phyloP scores from a whole-genome alignment of 805 yeast species.

The Candida germanica region DNA sequence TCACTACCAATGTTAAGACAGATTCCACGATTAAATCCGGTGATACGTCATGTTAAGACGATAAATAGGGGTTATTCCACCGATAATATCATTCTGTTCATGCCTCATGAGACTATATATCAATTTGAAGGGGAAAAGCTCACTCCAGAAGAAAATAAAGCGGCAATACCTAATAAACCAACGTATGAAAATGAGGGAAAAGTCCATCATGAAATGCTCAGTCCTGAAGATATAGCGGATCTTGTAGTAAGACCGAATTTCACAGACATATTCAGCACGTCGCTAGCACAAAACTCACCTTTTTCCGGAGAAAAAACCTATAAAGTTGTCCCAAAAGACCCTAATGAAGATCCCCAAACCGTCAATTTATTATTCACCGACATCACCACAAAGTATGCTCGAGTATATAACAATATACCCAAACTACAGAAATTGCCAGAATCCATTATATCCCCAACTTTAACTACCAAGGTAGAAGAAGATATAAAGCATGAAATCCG shows the following conservation, averaged over 20 bases:
- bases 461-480: slow-evolving; percentile 6
- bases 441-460: slow-evolving; percentile 5
- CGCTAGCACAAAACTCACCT: slow-evolving; percentile 26
- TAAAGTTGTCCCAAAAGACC: slow-evolving; percentile 19
- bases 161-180: slow-evolving; percentile 34
- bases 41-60: no score
- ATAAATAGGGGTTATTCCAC: slow-evolving; percentile 7
- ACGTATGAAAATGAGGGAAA: slow-evolving; percentile 10
- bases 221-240: slow-evolving; percentile 36
- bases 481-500: background rate
- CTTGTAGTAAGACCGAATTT: slow-evolving; percentile 24
- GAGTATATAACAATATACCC: slow-evolving; percentile 19
- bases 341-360: slow-evolving; percentile 9
- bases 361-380: slow-evolving; percentile 26
- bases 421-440: slow-evolving; percentile 16
- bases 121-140: slow-evolving; percentile 10
- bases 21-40: background rate
- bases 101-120: slow-evolving; percentile 4
- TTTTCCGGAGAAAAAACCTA: slow-evolving; percentile 26
- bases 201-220: slow-evolving; percentile 25
- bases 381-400: slow-evolving; percentile 28
- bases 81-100: slow-evolving; percentile 6
- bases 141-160: slow-evolving; percentile 26
- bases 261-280: slow-evolving; percentile 29
- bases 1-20: background rate